Evolutionary conservation across 176 grass and related monocot genomes (phyloP).

Genomic region (Bonia amplexicaulis): DNA sequence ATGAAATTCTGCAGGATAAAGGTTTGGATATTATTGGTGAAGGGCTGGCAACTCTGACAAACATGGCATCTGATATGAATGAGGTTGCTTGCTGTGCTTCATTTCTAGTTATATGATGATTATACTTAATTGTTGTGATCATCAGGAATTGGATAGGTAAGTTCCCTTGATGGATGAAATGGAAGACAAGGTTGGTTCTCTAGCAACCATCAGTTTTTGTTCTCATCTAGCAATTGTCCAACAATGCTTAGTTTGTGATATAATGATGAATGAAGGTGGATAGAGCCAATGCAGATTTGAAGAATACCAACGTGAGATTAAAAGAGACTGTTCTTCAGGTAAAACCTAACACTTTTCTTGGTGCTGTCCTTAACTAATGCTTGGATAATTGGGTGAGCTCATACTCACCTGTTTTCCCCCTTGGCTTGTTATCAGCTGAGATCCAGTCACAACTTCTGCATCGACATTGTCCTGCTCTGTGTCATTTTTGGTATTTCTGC

Average conservation of each 20-base stretch:
- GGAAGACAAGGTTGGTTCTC: conserved; percentile 69
- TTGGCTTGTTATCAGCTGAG: no score
- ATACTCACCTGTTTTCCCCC: no score
- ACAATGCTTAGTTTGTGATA: background rate
- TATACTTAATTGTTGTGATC: conserved; percentile 13
- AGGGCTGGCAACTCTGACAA: conserved; percentile 81
- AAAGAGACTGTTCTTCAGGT: no score
- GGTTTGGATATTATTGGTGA: conserved; percentile 86
- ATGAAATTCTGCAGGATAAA: conserved; percentile 68
- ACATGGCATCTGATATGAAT: conserved; percentile 95
- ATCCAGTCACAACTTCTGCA: conserved; percentile 85
- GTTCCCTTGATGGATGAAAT: conserved; percentile 98
- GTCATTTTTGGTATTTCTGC: conserved; percentile 83
- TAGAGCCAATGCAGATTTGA: conserved; percentile 72
- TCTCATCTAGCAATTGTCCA: background rate
- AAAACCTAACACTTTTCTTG: no score
- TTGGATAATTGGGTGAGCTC: no score
- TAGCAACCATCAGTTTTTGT: background rate
- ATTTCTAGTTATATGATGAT: background rate
- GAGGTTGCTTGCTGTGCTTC: conserved; percentile 52
- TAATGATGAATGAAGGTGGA: conserved; percentile 45
- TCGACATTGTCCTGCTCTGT: conserved; percentile 73
- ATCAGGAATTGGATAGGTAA: conserved; percentile 96
- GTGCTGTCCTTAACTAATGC: no score
- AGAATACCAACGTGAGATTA: conserved; percentile 82